A percentile compares a stretch with the other conserved stretches of the same genome.
phyloP scores from a whole-genome alignment of 169 alveolate genomes.

The Amoebophrya sp. region DNA sequence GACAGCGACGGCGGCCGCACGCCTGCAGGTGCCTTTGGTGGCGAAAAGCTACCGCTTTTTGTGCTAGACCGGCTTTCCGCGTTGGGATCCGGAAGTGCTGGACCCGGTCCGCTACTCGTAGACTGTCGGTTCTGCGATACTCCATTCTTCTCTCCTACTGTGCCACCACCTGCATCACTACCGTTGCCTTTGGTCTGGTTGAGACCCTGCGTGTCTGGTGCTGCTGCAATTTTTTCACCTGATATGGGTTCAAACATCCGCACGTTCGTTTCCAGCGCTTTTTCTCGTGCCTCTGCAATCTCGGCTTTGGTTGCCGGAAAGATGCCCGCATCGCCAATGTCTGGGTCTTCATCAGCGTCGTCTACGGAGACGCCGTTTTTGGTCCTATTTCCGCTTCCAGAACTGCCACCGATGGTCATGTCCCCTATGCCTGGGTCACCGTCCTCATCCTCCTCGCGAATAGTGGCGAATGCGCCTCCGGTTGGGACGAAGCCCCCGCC shows the following conservation, averaged over 20 bases:
- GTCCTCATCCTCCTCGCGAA: too few relatives aligned
- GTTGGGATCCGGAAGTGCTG: background rate
- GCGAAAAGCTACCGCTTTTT: background rate
- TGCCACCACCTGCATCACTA: too few relatives aligned
- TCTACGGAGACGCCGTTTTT: too few relatives aligned
- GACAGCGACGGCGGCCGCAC: background rate
- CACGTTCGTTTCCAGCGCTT: background rate
- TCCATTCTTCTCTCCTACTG: background rate
- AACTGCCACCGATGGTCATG: too few relatives aligned
- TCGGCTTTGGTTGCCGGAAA: background rate
- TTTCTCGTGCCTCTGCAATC: background rate
- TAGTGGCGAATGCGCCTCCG: too few relatives aligned
- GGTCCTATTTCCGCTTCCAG: too few relatives aligned
- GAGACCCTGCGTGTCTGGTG: too few relatives aligned
- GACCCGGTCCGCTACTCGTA: background rate
- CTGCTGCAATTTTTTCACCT: background rate
- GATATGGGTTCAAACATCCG: background rate
- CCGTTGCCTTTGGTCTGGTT: too few relatives aligned
- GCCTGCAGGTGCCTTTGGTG: background rate
- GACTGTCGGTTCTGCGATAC: background rate
- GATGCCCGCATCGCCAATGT: background rate
- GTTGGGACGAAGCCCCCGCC: too few relatives aligned
- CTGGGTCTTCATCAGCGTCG: too few relatives aligned
- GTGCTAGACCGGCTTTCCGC: background rate
- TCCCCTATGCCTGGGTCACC: too few relatives aligned